Conservation (phyloP, 352 stramenopile genomes). For the Bremia lactucae region DNA sequence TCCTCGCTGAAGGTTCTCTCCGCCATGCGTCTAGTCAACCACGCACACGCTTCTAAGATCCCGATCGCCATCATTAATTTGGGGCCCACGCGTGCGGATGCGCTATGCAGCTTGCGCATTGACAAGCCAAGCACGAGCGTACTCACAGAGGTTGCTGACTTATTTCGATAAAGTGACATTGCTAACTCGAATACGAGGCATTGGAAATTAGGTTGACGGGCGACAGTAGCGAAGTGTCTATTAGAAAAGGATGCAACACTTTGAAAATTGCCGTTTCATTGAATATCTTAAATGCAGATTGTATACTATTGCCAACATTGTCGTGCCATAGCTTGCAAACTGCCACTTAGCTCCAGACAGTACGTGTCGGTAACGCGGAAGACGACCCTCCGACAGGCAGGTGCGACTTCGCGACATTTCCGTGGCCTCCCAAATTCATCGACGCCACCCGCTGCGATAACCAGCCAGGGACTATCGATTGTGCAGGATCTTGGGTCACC, state of each 20-base stretch:
- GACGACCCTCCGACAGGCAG: conserved; percentile 19
- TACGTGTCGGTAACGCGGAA: conserved; percentile 32
- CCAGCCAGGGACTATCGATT: conserved; percentile 14
- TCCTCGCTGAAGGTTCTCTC: conserved; percentile 92
- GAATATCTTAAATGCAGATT: conserved; percentile 28
- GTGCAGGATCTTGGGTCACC: conserved; percentile 14
- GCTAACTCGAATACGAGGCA: no score
- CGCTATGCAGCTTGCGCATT: conserved; percentile 64
- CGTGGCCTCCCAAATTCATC: conserved; percentile 13
- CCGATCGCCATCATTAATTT: conserved; percentile 84
- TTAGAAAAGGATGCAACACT: conserved; percentile 15
- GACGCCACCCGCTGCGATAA: conserved; percentile 19
- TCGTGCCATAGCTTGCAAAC: conserved; percentile 5
- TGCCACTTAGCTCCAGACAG: conserved; percentile 39
- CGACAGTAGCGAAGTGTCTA: conserved; percentile 12
- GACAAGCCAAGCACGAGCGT: conserved; percentile 44
- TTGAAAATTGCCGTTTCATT: conserved; percentile 12
- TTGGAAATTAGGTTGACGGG: no score
- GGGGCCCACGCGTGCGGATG: conserved; percentile 78
- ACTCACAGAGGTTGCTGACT: conserved; percentile 32
- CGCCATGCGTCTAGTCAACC: conserved; percentile 86
- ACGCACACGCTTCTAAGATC: conserved; percentile 50
- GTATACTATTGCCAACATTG: neutral
- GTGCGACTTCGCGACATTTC: conserved; percentile 12
- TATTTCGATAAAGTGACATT: conserved; percentile 9